Percentiles rank a stretch among this genome's conserved stretches.
Conservation (phyloP, 768 basidiomycete species). For the Mycena rebaudengoi region DNA sequence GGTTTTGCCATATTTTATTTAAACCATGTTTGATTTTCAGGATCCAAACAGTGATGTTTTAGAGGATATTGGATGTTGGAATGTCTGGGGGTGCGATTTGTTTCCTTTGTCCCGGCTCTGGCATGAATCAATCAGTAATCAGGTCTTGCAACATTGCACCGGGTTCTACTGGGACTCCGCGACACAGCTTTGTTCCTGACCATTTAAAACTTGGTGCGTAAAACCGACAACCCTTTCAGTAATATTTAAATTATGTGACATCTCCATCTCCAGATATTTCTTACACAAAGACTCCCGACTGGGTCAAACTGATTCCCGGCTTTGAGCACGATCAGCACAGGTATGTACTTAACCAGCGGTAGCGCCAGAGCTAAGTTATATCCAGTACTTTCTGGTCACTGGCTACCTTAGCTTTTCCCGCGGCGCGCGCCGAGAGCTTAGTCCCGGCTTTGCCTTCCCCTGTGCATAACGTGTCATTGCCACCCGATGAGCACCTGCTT, state of each 20-base stretch:
- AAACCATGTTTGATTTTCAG: too few species aligned
- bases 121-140: too few species aligned
- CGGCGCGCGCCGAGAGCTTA: conserved; percentile 1
- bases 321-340: conserved; percentile 7
- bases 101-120: too few species aligned
- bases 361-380: too few species aligned
- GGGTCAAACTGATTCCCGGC: conserved; percentile 14
- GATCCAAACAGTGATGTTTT: conserved; percentile 23
- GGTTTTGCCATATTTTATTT: too few species aligned
- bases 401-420: conserved; percentile 8
- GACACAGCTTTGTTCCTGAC: not conserved
- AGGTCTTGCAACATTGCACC: too few species aligned
- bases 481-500: conserved; percentile 21
- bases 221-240: not conserved
- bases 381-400: conserved; percentile 25
- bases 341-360: too few species aligned
- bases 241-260: conserved; percentile 30
- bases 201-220: conserved; percentile 24
- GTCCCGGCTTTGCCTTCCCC: conserved; percentile 5
- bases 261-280: conserved; percentile 25
- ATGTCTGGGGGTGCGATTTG: too few species aligned
- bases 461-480: not conserved
- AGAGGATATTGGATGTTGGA: conserved; percentile 27
- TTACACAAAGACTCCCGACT: conserved; percentile 18
- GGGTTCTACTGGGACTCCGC: too few species aligned